These are phyloP conservation scores for Macrophomina pseudophaseolina DNA, from an alignment of 2,329 filamentous ascomycete genomes.

Conservation along the genomic window DNA sequence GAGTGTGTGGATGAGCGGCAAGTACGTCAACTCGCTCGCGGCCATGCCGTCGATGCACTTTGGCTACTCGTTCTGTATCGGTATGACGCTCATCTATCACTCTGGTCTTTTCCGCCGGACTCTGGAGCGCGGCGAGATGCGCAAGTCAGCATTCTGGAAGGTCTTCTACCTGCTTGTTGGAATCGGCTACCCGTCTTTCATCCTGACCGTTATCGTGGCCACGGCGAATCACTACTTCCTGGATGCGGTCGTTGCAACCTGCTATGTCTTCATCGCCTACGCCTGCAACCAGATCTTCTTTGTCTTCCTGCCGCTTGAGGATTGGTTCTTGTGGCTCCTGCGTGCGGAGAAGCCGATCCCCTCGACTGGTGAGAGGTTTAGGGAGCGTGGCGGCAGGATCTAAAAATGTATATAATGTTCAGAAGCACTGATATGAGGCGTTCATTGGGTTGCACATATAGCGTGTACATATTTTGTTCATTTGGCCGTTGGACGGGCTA, in stretches of 20 bases:
- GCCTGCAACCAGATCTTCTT: conserved; percentile 57
- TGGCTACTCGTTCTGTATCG: conserved; percentile 60
- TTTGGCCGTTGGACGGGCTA: background rate
- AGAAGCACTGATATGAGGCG: conserved; percentile 4
- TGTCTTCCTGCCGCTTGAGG: conserved; percentile 58
- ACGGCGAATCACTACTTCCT: conserved; percentile 68
- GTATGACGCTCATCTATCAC: conserved; percentile 59
- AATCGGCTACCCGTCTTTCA: conserved; percentile 58
- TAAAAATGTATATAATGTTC: conserved; percentile 27
- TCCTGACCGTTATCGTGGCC: conserved; percentile 63
- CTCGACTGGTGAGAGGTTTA: conserved; percentile 56
- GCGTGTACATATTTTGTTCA: background rate
- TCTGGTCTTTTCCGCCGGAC: conserved; percentile 53
- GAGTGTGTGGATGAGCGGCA: conserved; percentile 53
- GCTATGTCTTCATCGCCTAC: conserved; percentile 56
- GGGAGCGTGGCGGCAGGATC: conserved; percentile 41
- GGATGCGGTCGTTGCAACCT: conserved; percentile 57
- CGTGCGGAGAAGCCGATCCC: conserved; percentile 60
- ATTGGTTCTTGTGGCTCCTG: conserved; percentile 54
- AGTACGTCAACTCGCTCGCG: conserved; percentile 53
- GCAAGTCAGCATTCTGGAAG: conserved; percentile 50
- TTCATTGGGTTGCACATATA: background rate
- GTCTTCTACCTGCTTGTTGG: conserved; percentile 54
- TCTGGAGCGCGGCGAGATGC: conserved; percentile 48
- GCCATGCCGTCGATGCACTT: conserved; percentile 60